phyloP scores from a whole-genome alignment of 208 protist genomes.

The Hexamita inflata region DNA sequence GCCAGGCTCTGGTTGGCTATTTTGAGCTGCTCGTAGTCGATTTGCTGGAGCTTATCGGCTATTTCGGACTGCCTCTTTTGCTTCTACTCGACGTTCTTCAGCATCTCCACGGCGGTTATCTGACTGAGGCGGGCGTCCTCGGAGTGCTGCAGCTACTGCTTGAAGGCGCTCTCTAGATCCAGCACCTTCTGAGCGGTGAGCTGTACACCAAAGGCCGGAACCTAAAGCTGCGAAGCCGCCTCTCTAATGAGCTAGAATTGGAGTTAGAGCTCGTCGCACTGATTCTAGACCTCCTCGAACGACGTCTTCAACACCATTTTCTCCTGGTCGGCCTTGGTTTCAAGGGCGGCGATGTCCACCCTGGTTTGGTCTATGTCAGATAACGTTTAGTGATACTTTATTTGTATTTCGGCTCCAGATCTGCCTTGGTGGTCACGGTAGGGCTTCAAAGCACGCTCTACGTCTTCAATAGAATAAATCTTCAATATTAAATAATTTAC shows the following conservation, averaged over 20 bases:
- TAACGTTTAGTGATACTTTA: constrained; percentile 27
- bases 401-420: constrained; percentile 1
- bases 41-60: constrained; percentile 64
- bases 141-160: background rate
- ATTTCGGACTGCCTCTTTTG: background rate
- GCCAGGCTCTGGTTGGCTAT: constrained; percentile 92
- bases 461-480: too few species aligned
- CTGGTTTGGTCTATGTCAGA: constrained; percentile 14
- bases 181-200: background rate
- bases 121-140: background rate
- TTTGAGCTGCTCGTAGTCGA: constrained; percentile 96
- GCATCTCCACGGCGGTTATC: background rate
- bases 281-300: background rate
- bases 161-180: background rate
- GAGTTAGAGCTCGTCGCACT: background rate
- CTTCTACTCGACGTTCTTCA: background rate
- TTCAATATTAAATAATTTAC: too few species aligned
- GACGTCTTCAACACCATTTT: background rate
- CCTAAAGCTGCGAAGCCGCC: background rate
- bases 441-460: too few species aligned
- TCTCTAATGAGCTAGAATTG: background rate
- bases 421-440: background rate
- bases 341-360: background rate
- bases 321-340: constrained; percentile 12
- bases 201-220: background rate